Evolutionary conservation across 2,329 filamentous ascomycete genomes (phyloP).

Genomic region (Curvularia lunata): DNA sequence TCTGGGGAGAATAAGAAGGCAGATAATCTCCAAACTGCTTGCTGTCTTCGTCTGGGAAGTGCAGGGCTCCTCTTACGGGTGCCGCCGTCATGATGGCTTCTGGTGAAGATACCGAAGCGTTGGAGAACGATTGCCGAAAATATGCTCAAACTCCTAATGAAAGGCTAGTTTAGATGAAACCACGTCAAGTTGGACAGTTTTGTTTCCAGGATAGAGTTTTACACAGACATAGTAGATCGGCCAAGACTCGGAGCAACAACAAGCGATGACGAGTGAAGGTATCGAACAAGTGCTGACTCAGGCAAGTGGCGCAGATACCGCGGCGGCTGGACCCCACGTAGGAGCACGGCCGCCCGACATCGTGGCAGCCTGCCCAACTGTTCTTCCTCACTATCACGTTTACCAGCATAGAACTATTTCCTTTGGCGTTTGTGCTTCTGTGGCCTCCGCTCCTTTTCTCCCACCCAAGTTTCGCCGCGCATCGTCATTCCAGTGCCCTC

Average conservation of each 20-base stretch:
- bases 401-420: slow-evolving; percentile 15
- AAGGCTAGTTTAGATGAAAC: not conserved
- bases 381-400: slow-evolving; percentile 15
- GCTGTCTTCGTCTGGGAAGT: slow-evolving; percentile 54
- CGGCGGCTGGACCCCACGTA: slow-evolving; percentile 24
- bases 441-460: slow-evolving; percentile 5
- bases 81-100: slow-evolving; percentile 12
- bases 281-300: slow-evolving; percentile 15
- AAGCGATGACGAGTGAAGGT: not conserved
- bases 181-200: not conserved
- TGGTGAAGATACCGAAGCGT: not conserved
- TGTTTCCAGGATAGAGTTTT: not conserved
- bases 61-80: slow-evolving; percentile 30
- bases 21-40: slow-evolving; percentile 61
- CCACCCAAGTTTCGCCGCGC: not conserved
- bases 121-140: not conserved
- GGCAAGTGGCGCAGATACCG: slow-evolving; percentile 19
- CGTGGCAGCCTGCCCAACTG: slow-evolving; percentile 20
- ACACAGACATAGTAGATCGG: not conserved
- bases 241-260: not conserved
- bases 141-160: not conserved
- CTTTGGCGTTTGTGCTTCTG: slow-evolving; percentile 24
- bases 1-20: slow-evolving; percentile 35
- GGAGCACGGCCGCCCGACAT: slow-evolving; percentile 23
- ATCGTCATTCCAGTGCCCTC: not conserved